phyloP scores from a whole-genome alignment of 1,284 basidiomycete genomes.

The Ceraceosorus guamensis region DNA sequence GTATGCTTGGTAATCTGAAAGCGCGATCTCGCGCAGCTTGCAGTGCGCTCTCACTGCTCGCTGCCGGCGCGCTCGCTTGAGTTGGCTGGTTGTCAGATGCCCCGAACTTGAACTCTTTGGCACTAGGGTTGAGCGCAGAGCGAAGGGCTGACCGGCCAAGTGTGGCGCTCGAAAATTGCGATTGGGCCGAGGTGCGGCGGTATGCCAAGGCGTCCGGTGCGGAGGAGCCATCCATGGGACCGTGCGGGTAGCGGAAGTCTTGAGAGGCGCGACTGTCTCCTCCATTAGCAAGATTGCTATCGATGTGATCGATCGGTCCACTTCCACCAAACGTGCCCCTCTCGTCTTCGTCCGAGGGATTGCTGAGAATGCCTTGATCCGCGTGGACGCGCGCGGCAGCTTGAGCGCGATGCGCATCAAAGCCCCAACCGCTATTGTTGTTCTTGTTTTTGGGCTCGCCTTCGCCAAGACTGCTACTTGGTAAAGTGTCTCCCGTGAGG shows the following conservation, averaged over 20 bases:
- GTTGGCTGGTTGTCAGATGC: constrained; percentile 1
- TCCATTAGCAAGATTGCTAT: not conserved
- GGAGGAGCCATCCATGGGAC: not conserved
- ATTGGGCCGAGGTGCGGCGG: too few relatives aligned
- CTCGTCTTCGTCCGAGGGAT: constrained; percentile 28
- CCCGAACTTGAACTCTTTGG: constrained; percentile 29
- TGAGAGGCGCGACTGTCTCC: constrained; percentile 16
- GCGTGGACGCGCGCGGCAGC: too few relatives aligned
- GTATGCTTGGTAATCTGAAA: constrained; percentile 36
- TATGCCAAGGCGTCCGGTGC: too few relatives aligned
- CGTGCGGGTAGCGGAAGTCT: constrained; percentile 26
- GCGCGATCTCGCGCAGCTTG: too few relatives aligned
- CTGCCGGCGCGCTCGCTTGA: not conserved
- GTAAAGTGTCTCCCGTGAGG: constrained; percentile 27
- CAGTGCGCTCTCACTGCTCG: too few relatives aligned
- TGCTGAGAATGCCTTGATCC: constrained; percentile 25
- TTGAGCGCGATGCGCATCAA: too few relatives aligned
- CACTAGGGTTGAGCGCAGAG: constrained; percentile 25
- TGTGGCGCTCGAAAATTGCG: too few relatives aligned
- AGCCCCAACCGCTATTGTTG: too few relatives aligned
- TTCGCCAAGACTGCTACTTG: constrained; percentile 29
- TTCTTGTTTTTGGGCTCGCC: too few relatives aligned
- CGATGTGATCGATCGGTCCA: constrained; percentile 7
- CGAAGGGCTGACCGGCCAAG: not conserved
- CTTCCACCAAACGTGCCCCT: too few relatives aligned